Evolutionary conservation across 805 yeast genomes (phyloP).

Genomic region (Ogataea methanolica): DNA sequence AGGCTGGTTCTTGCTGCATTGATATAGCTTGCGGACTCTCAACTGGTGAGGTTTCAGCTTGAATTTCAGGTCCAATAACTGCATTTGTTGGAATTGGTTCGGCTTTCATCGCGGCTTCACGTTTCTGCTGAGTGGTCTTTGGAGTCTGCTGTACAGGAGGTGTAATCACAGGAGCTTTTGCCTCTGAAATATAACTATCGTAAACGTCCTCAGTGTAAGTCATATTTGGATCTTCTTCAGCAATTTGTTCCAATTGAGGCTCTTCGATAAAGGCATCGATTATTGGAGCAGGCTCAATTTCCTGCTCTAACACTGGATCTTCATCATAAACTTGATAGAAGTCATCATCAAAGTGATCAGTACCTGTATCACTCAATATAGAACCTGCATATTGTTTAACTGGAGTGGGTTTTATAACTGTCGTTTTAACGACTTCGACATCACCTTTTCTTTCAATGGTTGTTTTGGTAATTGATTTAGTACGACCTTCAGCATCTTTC

Average conservation of each 20-base stretch:
- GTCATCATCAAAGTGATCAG: slow-evolving; percentile 18
- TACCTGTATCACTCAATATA: slow-evolving; percentile 14
- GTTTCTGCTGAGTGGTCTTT: neutral
- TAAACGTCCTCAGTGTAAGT: slow-evolving; percentile 6
- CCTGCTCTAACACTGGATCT: neutral
- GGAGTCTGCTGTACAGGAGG: neutral
- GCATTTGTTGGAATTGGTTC: neutral
- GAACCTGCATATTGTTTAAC: slow-evolving; percentile 13
- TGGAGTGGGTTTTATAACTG: slow-evolving; percentile 33
- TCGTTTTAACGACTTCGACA: slow-evolving; percentile 43
- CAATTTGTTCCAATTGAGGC: slow-evolving; percentile 22
- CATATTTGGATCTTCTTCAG: slow-evolving; percentile 14
- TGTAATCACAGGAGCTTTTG: neutral
- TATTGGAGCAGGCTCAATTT: neutral
- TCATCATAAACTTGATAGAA: slow-evolving; percentile 14
- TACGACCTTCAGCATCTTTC: slow-evolving; percentile 46
- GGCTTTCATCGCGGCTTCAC: too few relatives aligned
- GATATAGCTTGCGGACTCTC: too few relatives aligned
- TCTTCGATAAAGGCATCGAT: neutral
- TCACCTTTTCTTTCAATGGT: slow-evolving; percentile 47
- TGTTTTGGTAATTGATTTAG: slow-evolving; percentile 50
- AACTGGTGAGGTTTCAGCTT: neutral
- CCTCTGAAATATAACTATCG: neutral
- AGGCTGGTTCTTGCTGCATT: slow-evolving; percentile 1
- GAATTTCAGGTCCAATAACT: neutral